Percentiles rank a stretch among this genome's conserved stretches.
phyloP scores from a whole-genome alignment of 2,329 filamentous ascomycete genomes.

The Beauveria asiatica region DNA sequence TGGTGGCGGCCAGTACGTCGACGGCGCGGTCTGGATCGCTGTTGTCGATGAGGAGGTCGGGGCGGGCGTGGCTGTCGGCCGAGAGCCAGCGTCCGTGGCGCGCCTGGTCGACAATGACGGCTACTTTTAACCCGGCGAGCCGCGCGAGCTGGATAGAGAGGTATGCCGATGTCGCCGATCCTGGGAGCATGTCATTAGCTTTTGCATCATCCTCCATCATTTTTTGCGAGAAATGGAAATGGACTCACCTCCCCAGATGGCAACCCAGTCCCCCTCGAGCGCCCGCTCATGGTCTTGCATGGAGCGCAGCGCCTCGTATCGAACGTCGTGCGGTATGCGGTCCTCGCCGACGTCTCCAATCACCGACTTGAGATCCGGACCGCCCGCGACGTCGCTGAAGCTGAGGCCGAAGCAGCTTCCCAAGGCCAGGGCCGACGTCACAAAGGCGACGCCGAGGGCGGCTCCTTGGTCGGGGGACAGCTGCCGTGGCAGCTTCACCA shows the following conservation, averaged over 20 bases:
- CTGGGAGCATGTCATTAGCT: conserved; percentile 22
- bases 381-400: conserved; percentile 42
- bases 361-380: conserved; percentile 50
- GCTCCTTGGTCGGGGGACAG: conserved; percentile 48
- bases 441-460: conserved; percentile 61
- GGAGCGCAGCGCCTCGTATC: conserved; percentile 51
- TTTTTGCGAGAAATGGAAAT: background rate
- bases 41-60: conserved; percentile 62
- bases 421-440: conserved; percentile 57
- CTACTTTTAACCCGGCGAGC: conserved; percentile 54
- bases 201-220: too few species aligned
- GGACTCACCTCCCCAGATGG: conserved; percentile 61
- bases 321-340: conserved; percentile 51
- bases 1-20: conserved; percentile 52
- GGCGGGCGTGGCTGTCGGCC: conserved; percentile 30
- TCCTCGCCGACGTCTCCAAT: conserved; percentile 38
- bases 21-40: conserved; percentile 57
- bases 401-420: conserved; percentile 63
- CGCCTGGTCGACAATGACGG: conserved; percentile 57
- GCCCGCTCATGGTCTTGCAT: conserved; percentile 46
- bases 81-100: conserved; percentile 55
- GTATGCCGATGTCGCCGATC: conserved; percentile 61
- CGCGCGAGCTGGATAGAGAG: conserved; percentile 60
- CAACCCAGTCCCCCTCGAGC: conserved; percentile 57
- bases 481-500: conserved; percentile 49